Evolutionary conservation across 2,329 filamentous ascomycete genomes (phyloP).

Genomic region (Macrophomina pseudophaseolina): DNA sequence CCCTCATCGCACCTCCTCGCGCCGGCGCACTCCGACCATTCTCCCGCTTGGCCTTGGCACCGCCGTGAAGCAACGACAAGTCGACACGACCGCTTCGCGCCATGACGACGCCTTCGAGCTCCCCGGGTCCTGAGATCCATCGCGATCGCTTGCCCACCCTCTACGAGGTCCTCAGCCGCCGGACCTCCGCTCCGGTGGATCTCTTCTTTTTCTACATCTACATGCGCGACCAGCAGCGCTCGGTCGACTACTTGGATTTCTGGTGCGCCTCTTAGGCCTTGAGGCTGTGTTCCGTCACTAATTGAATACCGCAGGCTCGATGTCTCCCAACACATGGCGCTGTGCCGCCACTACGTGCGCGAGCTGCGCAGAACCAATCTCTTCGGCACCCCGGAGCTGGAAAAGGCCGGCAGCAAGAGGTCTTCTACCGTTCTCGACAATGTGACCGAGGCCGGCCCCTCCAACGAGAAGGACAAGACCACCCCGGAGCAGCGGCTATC

Average conservation of each 20-base stretch:
- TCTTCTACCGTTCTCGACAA: slow-evolving; percentile 80
- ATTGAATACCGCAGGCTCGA: slow-evolving; percentile 75
- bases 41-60: background rate
- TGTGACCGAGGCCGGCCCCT: slow-evolving; percentile 60
- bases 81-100: background rate
- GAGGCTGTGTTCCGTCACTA: slow-evolving; percentile 30
- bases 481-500: slow-evolving; percentile 89
- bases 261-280: slow-evolving; percentile 66
- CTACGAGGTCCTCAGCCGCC: slow-evolving; percentile 92
- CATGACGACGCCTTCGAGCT: slow-evolving; percentile 25
- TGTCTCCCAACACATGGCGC: slow-evolving; percentile 97
- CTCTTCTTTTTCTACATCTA: slow-evolving; percentile 99
- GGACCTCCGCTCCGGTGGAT: slow-evolving; percentile 94
- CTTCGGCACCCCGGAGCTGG: slow-evolving; percentile 87
- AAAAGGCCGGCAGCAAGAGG: slow-evolving; percentile 76
- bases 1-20: background rate
- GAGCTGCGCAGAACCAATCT: slow-evolving; percentile 92
- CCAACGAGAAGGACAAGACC: slow-evolving; percentile 69
- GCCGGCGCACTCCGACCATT: slow-evolving; percentile 1
- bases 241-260: slow-evolving; percentile 97
- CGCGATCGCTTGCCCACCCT: slow-evolving; percentile 91
- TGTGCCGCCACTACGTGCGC: slow-evolving; percentile 95
- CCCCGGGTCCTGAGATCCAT: slow-evolving; percentile 34
- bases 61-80: slow-evolving; percentile 16
- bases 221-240: slow-evolving; percentile 98